Percentiles rank a stretch among this genome's conserved stretches.
These are phyloP conservation scores for Pseudomassariella vexata DNA, from an alignment of 2,329 filamentous ascomycete species.

Conservation along the genomic window DNA sequence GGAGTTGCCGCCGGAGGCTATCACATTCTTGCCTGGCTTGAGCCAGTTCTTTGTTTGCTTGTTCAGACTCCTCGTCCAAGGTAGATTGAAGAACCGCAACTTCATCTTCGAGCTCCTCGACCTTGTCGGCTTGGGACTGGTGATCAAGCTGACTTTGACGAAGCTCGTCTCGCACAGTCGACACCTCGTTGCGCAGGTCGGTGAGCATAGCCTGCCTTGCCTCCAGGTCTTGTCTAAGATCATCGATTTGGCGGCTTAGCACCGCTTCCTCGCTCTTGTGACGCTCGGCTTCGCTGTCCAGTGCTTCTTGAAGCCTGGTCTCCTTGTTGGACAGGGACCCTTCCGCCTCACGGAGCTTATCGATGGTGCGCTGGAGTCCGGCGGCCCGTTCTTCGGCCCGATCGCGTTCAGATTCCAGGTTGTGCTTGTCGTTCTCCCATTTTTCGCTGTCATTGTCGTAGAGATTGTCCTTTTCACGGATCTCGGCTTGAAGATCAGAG, in stretches of 20 bases:
- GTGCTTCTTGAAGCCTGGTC: slow-evolving; percentile 58
- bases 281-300: slow-evolving; percentile 66
- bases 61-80: slow-evolving; percentile 59
- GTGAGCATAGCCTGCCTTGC: slow-evolving; percentile 61
- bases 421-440: slow-evolving; percentile 63
- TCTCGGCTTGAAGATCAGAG: slow-evolving; percentile 55
- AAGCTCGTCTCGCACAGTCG: slow-evolving; percentile 61
- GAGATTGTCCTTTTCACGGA: slow-evolving; percentile 64
- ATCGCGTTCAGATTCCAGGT: slow-evolving; percentile 59
- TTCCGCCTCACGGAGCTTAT: slow-evolving; percentile 62
- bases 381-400: slow-evolving; percentile 62
- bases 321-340: slow-evolving; percentile 64
- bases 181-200: slow-evolving; percentile 60
- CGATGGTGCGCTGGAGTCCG: slow-evolving; percentile 65
- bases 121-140: slow-evolving; percentile 56
- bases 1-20: slow-evolving; percentile 27
- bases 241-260: slow-evolving; percentile 67
- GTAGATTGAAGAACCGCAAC: slow-evolving; percentile 66
- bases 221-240: slow-evolving; percentile 66
- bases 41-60: slow-evolving; percentile 42
- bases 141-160: slow-evolving; percentile 61
- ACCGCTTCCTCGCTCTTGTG: slow-evolving; percentile 67
- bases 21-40: slow-evolving; percentile 40
- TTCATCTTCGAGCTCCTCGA: slow-evolving; percentile 67
- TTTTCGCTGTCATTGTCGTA: slow-evolving; percentile 67